A percentile compares a stretch with the other conserved stretches of the same genome.
phyloP scores from a whole-genome alignment of 2,329 filamentous ascomycete species.

The Aciculosporium take region DNA sequence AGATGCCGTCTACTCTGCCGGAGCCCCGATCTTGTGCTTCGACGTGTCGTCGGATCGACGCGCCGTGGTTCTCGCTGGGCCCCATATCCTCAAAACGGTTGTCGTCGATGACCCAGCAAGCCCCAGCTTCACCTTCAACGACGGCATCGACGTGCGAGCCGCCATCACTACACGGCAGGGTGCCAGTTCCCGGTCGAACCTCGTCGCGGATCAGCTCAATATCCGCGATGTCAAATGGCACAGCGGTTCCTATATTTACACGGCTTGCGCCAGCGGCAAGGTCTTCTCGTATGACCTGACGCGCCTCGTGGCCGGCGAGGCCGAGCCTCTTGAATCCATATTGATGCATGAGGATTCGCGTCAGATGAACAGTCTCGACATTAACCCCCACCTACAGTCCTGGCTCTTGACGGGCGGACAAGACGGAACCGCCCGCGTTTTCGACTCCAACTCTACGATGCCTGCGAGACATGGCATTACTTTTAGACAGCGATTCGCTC shows the following conservation, averaged over 20 bases:
- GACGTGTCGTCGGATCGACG: conserved; percentile 44
- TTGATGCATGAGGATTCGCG: conserved; percentile 47
- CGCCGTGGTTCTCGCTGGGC: conserved; percentile 41
- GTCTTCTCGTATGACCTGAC: conserved; percentile 50
- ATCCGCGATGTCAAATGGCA: conserved; percentile 50
- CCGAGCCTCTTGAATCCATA: conserved; percentile 37
- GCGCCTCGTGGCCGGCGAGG: conserved; percentile 29
- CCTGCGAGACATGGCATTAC: conserved; percentile 34
- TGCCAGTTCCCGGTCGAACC: conserved; percentile 25
- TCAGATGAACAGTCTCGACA: conserved; percentile 48
- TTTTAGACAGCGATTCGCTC: conserved; percentile 32
- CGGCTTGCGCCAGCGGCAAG: conserved; percentile 48
- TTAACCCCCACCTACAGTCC: conserved; percentile 44
- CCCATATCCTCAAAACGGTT: conserved; percentile 46
- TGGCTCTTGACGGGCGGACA: conserved; percentile 49
- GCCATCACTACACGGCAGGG: conserved; percentile 37
- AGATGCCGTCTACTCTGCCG: conserved; percentile 36
- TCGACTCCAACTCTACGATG: conserved; percentile 38
- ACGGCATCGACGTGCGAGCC: conserved; percentile 43
- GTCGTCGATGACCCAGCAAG: conserved; percentile 32
- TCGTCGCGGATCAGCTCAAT: conserved; percentile 41
- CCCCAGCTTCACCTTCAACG: conserved; percentile 30
- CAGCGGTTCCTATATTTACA: conserved; percentile 40
- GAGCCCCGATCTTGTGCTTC: conserved; percentile 40
- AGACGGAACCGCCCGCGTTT: conserved; percentile 47